Conservation (phyloP, 2,329 filamentous ascomycete species). For the Fusarium newnesense region DNA sequence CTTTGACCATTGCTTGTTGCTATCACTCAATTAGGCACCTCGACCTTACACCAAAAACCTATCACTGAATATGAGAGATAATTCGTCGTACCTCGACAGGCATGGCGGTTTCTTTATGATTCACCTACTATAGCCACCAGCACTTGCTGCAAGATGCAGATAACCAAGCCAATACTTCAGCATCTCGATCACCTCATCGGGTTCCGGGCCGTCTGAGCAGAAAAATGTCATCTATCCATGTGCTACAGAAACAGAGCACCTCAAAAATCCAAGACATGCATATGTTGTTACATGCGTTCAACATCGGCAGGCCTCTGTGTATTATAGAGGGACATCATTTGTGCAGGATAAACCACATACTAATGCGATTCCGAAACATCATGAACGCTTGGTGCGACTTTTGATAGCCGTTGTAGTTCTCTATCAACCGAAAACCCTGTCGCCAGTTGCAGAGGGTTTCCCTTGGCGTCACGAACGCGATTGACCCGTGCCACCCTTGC, state of each 20-base stretch:
- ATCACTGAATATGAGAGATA: neutral
- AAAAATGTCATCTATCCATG: neutral
- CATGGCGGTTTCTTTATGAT: neutral
- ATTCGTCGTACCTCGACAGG: neutral
- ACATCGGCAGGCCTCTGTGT: neutral
- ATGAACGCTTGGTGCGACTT: slow-evolving; percentile 13
- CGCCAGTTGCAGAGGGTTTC: slow-evolving; percentile 2
- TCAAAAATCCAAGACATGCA: neutral
- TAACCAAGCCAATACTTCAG: neutral
- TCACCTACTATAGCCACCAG: neutral
- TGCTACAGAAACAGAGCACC: neutral
- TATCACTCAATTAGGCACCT: slow-evolving; percentile 12
- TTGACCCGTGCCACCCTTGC: slow-evolving; percentile 29
- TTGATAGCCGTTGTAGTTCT: slow-evolving; percentile 10
- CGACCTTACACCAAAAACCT: neutral
- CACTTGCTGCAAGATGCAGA: neutral
- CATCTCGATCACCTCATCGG: neutral
- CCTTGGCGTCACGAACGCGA: slow-evolving; percentile 10
- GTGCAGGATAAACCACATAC: neutral
- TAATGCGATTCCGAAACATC: slow-evolving; percentile 10
- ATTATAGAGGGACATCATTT: neutral
- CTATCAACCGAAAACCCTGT: slow-evolving; percentile 16
- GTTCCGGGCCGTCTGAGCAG: neutral
- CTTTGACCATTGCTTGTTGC: slow-evolving; percentile 29
- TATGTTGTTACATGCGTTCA: neutral